Conservation (phyloP, 176 grass and related monocot species). For the Dendrocalamus sinicus region DNA sequence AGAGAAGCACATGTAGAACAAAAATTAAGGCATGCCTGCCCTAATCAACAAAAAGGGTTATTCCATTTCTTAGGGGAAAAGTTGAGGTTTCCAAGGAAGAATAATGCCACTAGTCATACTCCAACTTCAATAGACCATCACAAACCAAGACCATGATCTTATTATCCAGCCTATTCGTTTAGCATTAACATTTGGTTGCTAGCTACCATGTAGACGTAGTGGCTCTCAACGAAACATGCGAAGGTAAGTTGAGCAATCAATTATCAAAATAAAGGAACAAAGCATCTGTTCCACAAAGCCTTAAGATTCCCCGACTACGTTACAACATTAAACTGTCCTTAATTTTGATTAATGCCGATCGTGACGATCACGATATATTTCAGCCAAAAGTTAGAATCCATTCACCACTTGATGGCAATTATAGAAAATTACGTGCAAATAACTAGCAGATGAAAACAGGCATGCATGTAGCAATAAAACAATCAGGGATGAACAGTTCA, state of each 20-base stretch:
- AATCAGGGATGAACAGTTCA: not conserved
- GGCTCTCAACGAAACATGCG: not conserved
- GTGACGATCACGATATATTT: not conserved
- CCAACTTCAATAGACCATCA: not conserved
- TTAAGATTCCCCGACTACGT: not conserved
- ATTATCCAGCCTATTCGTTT: slow-evolving; percentile 1
- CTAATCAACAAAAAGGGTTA: slow-evolving; percentile 19
- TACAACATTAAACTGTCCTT: not conserved
- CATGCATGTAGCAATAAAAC: not conserved
- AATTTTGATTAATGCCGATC: not conserved
- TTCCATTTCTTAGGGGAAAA: slow-evolving; percentile 32
- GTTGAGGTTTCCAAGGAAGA: not conserved
- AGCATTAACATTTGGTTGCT: not conserved
- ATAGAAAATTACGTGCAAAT: not conserved
- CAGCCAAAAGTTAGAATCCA: not conserved
- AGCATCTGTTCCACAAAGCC: not conserved
- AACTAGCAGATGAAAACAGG: not conserved
- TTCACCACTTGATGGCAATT: not conserved
- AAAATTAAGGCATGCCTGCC: not conserved
- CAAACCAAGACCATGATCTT: not conserved
- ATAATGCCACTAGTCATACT: not conserved
- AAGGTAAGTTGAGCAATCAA: slow-evolving; percentile 15
- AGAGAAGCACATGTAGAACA: not conserved
- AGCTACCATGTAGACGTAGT: not conserved
- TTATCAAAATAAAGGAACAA: slow-evolving; percentile 8